These are phyloP conservation scores for Chlorella vulgaris DNA, from an alignment of 139 green algal species.

Conservation along the genomic window DNA sequence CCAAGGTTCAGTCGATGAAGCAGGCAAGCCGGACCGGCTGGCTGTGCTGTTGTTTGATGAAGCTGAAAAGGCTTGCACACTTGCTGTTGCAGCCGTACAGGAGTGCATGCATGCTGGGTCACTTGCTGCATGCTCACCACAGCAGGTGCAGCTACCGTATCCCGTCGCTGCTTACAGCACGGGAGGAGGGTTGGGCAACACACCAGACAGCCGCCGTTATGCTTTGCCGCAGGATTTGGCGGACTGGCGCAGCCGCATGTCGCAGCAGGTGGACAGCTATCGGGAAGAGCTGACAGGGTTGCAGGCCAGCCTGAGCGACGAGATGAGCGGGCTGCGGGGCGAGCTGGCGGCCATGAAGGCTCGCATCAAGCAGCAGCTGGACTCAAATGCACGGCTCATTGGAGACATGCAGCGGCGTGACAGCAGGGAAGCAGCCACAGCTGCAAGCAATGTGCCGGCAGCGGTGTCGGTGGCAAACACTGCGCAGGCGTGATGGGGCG, in stretches of 20 bases:
- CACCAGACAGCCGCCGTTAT: neutral
- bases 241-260: slow-evolving; percentile 27
- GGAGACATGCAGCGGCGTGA: neutral
- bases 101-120: neutral
- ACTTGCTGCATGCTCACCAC: too few species aligned
- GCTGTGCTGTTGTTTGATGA: neutral
- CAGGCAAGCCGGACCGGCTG: too few species aligned
- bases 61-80: neutral
- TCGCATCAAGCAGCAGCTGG: slow-evolving; percentile 17
- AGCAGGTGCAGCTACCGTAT: too few species aligned
- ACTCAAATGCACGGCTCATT: neutral
- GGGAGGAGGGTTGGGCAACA: too few species aligned
- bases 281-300: neutral
- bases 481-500: neutral
- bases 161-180: too few species aligned
- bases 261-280: slow-evolving; percentile 21
- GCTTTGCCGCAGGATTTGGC: slow-evolving; percentile 4
- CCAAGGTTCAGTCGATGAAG: slow-evolving; percentile 31
- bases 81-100: neutral
- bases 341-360: slow-evolving; percentile 20
- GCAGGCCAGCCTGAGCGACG: slow-evolving; percentile 1
- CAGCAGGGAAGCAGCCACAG: neutral
- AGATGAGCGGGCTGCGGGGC: slow-evolving; percentile 23
- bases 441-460: neutral
- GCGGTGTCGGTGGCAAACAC: neutral